phyloP scores from a whole-genome alignment of 148 eudicot genomes.

The Amaranthus hypochondriacus region DNA sequence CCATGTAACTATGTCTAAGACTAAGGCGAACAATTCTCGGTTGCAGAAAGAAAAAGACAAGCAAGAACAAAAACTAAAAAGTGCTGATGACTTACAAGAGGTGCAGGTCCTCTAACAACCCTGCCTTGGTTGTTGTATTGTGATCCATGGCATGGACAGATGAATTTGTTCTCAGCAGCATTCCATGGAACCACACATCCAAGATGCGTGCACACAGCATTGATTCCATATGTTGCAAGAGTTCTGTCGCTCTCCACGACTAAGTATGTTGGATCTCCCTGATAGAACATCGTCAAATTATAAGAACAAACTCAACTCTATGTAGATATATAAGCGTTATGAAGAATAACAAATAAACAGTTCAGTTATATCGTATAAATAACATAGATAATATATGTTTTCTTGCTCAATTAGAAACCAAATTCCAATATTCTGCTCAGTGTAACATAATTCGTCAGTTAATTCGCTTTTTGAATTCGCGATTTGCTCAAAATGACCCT shows the following conservation, averaged over 20 bases:
- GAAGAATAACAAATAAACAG: background rate
- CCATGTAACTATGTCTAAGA: no score
- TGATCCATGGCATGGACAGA: slow-evolving; percentile 96
- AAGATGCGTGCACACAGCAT: slow-evolving; percentile 93
- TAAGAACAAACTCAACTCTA: background rate
- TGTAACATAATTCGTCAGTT: no score
- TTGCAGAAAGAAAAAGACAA: no score
- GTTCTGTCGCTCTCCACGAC: slow-evolving; percentile 85
- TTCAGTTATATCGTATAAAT: background rate
- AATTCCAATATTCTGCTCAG: background rate
- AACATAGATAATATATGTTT: background rate
- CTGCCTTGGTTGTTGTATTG: slow-evolving; percentile 89
- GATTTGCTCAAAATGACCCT: no score
- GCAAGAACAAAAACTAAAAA: background rate
- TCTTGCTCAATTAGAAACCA: background rate
- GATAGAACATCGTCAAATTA: slow-evolving; percentile 8
- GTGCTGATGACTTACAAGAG: slow-evolving; percentile 47
- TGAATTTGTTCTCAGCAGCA: slow-evolving; percentile 90
- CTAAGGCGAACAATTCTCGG: background rate
- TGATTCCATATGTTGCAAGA: slow-evolving; percentile 80
- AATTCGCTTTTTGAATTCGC: no score
- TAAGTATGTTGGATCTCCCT: slow-evolving; percentile 96
- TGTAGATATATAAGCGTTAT: background rate
- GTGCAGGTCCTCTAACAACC: slow-evolving; percentile 95
- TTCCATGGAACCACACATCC: slow-evolving; percentile 96